A percentile compares a stretch with the other conserved stretches of the same genome.
Conservation (phyloP, 306 rosid species). For the Hippophae gyantsensis region DNA sequence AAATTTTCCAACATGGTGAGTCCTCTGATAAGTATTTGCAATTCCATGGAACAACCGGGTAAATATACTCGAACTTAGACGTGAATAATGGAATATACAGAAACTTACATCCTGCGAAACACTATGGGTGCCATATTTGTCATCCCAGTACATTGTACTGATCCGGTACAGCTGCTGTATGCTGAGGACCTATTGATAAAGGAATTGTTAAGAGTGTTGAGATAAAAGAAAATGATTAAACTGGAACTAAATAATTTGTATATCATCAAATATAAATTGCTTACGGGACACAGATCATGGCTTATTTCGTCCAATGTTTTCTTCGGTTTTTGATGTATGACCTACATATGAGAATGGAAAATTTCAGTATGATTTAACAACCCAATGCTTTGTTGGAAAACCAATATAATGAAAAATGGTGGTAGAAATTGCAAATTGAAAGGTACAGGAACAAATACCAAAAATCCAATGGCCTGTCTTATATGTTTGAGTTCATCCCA, state of each 20-base stretch:
- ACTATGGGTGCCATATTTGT: constrained; percentile 98
- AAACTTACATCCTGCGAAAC: constrained; percentile 85
- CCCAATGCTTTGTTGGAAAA: constrained; percentile 13
- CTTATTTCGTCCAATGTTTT: constrained; percentile 89
- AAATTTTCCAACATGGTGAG: neutral
- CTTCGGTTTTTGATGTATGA: constrained; percentile 96
- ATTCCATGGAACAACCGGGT: neutral
- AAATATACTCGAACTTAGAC: constrained; percentile 27
- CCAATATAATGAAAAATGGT: neutral
- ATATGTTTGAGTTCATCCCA: constrained; percentile 98
- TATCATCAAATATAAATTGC: constrained; percentile 41
- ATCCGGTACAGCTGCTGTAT: constrained; percentile 96
- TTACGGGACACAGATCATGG: constrained; percentile 92
- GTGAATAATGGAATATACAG: constrained; percentile 27
- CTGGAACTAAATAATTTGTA: neutral
- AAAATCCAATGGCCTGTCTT: constrained; percentile 98
- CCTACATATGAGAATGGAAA: constrained; percentile 41
- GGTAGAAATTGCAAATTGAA: neutral
- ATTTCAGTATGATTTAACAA: constrained; percentile 4
- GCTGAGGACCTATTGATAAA: constrained; percentile 76
- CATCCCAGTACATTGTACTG: constrained; percentile 99
- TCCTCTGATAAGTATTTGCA: neutral
- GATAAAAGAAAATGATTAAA: neutral
- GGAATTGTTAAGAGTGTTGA: constrained; percentile 32
- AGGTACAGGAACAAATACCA: constrained; percentile 28